Base-by-base conservation (phyloP, 371 early-diverging fungal genomes). In the Thermomucor indicae-seudaticae region DNA sequence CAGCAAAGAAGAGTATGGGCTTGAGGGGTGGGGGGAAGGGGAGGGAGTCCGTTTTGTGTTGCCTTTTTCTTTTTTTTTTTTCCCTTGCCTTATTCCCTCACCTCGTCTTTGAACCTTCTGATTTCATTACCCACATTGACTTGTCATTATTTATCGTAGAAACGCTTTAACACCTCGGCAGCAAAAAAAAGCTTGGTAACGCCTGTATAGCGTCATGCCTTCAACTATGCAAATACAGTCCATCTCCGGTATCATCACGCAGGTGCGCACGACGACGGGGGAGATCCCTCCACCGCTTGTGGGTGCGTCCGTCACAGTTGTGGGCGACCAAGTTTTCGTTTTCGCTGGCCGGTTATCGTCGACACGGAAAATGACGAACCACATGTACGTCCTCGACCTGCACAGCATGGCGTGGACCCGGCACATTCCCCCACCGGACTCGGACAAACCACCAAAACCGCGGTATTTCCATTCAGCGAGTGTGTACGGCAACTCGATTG, bases 401-500 rank as follows among this genome's bases (percentile, higher is more conserved):
- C 70, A 72, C 25, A 76, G 75, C 12, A 75, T 81, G 49, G 71
- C 62, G 4, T 90, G 91, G 90, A 71, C 71, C 10, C 67, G 75
- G 51, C 72, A 71, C 23, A 69, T 71, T 35, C 69, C 72, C 16
- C 65, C 68, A 25, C 67, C 71, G 5, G 62, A 65, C 51, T 64
- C 67, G 16, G 71, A 61, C 20, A 49, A 47, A 32, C 74, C 81
- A 12, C 83, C 83, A 22, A 55, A 60, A 39, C 78, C 88, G 32
- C 72, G 91, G 19, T 90, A 88, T 51, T 90, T 90, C 59, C 91
- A 90, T 60, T 86, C 89, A 4, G 78, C 86, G 30, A 81, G 78
- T 29, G 75, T 81, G 3, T 86, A 82, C 57, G 60, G 67, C 12
- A 67, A 69, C 45, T 41, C 58, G 16, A 61, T 81, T 19, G 67